Conservation (phyloP, 1,139 yeast species). For the Komagataea norvegica region DNA sequence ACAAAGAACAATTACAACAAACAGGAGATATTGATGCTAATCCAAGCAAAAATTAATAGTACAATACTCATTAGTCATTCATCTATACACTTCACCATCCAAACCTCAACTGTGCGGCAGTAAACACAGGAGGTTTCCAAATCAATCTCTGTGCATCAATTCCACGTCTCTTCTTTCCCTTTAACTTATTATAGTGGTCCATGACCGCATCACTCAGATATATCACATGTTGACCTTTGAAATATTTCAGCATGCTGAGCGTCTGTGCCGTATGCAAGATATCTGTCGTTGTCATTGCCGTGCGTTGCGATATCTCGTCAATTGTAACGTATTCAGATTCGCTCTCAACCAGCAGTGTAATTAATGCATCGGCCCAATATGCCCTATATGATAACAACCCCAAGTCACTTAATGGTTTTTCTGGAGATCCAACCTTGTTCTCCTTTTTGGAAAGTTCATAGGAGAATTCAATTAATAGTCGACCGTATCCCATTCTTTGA, state of each 20-base stretch:
- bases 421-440: slow-evolving; percentile 92
- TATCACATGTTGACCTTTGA: slow-evolving; percentile 93
- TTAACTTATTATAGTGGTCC: slow-evolving; percentile 68
- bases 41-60: too few species aligned
- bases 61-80: background rate
- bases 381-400: slow-evolving; percentile 93
- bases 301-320: slow-evolving; percentile 81
- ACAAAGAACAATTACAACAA: too few species aligned
- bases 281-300: slow-evolving; percentile 96
- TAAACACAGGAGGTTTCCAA: slow-evolving; percentile 96
- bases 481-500: slow-evolving; percentile 93
- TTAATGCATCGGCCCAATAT: slow-evolving; percentile 90
- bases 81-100: slow-evolving; percentile 58
- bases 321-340: slow-evolving; percentile 68
- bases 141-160: slow-evolving; percentile 66
- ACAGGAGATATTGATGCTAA: too few species aligned
- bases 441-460: slow-evolving; percentile 86
- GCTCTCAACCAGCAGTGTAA: slow-evolving; percentile 65
- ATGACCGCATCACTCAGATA: slow-evolving; percentile 83
- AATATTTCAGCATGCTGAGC: slow-evolving; percentile 81
- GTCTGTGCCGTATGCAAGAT: slow-evolving; percentile 91
- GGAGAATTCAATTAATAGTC: slow-evolving; percentile 85
- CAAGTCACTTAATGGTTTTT: slow-evolving; percentile 91
- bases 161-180: slow-evolving; percentile 70
- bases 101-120: slow-evolving; percentile 91